Evolutionary conservation across 768 basidiomycete species (phyloP).

Genomic region (Pleurotus cornucopiae): DNA sequence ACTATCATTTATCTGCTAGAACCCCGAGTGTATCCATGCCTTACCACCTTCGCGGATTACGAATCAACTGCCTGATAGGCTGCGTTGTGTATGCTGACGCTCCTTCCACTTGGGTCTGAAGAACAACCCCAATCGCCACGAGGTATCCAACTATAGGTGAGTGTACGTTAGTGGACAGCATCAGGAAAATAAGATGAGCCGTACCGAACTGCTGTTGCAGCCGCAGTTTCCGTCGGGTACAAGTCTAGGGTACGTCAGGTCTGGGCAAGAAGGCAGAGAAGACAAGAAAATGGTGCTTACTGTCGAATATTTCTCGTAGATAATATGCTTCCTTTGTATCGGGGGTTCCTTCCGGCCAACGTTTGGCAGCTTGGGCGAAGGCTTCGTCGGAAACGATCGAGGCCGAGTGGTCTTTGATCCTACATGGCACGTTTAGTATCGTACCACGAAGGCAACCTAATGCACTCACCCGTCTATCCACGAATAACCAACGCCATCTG

Average conservation of each 20-base stretch:
- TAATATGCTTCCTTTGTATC: slow-evolving; percentile 97
- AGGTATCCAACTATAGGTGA: slow-evolving; percentile 73
- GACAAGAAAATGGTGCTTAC: slow-evolving; percentile 28
- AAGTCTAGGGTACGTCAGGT: slow-evolving; percentile 40
- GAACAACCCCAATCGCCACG: slow-evolving; percentile 96
- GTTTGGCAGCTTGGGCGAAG: slow-evolving; percentile 65
- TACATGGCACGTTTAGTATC: background rate
- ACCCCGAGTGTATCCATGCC: background rate
- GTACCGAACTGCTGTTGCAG: slow-evolving; percentile 86
- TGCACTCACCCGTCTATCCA: slow-evolving; percentile 89
- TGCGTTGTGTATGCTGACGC: slow-evolving; percentile 92
- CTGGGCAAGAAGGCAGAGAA: slow-evolving; percentile 8
- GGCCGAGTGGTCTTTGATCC: slow-evolving; percentile 88
- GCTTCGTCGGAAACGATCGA: slow-evolving; percentile 74
- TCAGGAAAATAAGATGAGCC: slow-evolving; percentile 21
- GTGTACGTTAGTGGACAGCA: slow-evolving; percentile 11
- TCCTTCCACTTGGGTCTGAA: slow-evolving; percentile 90
- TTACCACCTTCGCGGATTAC: slow-evolving; percentile 11
- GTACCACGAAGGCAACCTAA: background rate
- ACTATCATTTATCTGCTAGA: slow-evolving; percentile 15
- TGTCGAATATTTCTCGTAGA: slow-evolving; percentile 89
- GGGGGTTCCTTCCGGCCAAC: slow-evolving; percentile 79
- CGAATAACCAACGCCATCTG: slow-evolving; percentile 96
- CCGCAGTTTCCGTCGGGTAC: slow-evolving; percentile 85
- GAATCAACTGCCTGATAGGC: slow-evolving; percentile 57